A percentile compares a stretch with the other conserved stretches of the same genome.
Conservation (phyloP, 1,139 yeast species). For the Geotrichum candidum region DNA sequence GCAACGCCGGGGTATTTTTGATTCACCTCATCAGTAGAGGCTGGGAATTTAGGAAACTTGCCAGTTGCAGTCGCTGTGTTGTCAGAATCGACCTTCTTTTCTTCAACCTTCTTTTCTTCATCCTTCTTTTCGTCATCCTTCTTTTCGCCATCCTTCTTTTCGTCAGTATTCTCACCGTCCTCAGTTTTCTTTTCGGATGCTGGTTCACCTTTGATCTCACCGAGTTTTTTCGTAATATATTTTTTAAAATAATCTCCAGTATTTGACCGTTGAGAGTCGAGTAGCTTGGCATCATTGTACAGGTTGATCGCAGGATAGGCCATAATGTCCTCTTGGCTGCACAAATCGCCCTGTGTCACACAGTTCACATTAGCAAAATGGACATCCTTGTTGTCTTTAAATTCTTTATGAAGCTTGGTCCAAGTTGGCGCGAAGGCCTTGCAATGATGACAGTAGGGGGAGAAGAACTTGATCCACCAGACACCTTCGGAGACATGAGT, state of each 20-base stretch:
- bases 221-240: slow-evolving; percentile 1
- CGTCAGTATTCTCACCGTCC: background rate
- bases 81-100: background rate
- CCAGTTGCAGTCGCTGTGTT: background rate
- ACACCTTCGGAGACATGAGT: slow-evolving; percentile 13
- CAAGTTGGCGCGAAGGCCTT: slow-evolving; percentile 38
- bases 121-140: background rate
- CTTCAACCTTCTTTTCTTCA: background rate
- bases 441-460: slow-evolving; percentile 42
- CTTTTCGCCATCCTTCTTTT: background rate
- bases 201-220: slow-evolving; percentile 1
- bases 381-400: slow-evolving; percentile 25
- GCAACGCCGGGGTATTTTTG: slow-evolving; percentile 10
- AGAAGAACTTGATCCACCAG: slow-evolving; percentile 40
- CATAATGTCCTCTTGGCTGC: slow-evolving; percentile 29
- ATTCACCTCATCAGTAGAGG: slow-evolving; percentile 8
- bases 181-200: background rate
- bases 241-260: slow-evolving; percentile 1
- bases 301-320: slow-evolving; percentile 36
- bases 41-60: slow-evolving; percentile 12
- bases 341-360: slow-evolving; percentile 38
- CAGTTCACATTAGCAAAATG: slow-evolving; percentile 39
- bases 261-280: slow-evolving; percentile 21
- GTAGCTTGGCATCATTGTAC: slow-evolving; percentile 31
- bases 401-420: slow-evolving; percentile 29